Evolutionary conservation across 129 eudicot species (phyloP).

Genomic region (Arctium lappa): DNA sequence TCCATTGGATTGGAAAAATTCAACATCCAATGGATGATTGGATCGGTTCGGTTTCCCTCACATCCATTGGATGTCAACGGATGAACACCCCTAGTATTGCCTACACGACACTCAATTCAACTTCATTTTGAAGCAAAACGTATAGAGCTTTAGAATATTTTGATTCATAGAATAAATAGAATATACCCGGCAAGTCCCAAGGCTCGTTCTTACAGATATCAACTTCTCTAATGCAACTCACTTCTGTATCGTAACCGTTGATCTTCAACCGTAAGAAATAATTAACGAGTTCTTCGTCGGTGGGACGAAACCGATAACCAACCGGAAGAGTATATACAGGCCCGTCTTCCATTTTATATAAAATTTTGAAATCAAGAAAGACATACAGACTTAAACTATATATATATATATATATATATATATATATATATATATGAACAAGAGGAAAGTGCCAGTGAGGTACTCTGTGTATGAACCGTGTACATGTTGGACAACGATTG

Average conservation of each 20-base stretch:
- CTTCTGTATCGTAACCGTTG: constrained; percentile 52
- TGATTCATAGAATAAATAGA: background rate
- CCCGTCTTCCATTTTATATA: background rate
- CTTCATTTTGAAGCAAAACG: too few species aligned
- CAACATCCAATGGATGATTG: too few species aligned
- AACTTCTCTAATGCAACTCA: constrained; percentile 62
- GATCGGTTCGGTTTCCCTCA: too few species aligned
- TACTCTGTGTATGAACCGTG: constrained; percentile 47
- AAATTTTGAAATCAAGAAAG: background rate
- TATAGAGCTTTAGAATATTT: too few species aligned
- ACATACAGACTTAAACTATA: background rate
- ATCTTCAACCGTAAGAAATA: constrained; percentile 73
- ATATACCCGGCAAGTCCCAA: constrained; percentile 80
- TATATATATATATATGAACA: background rate
- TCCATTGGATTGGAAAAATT: too few species aligned
- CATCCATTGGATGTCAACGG: too few species aligned
- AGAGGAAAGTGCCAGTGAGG: constrained; percentile 21
- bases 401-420: too few species aligned
- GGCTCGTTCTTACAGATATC: constrained; percentile 89
- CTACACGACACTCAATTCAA: too few species aligned
- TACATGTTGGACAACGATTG: background rate
- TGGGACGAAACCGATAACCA: constrained; percentile 84
- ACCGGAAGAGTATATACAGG: constrained; percentile 63
- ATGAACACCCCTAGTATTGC: too few species aligned
- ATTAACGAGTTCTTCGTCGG: constrained; percentile 76